Conservation (phyloP, 495 filamentous ascomycete species). For the Letharia columbiana region DNA sequence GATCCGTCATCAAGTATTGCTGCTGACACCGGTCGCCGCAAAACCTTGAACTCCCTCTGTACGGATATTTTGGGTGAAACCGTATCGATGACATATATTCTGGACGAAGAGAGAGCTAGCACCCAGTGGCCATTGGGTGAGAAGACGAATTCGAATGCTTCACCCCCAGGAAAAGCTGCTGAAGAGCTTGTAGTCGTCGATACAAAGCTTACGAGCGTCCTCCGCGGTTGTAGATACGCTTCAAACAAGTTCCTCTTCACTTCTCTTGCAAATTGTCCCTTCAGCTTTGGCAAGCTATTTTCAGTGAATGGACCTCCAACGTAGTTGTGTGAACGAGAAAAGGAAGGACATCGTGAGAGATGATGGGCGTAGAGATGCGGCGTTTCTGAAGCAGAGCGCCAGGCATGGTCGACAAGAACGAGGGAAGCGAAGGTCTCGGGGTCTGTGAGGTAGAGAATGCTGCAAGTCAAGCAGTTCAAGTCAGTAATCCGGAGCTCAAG, state of each 20-base stretch:
- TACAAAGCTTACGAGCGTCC: conserved; percentile 66
- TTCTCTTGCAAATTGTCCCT: conserved; percentile 58
- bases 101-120: conserved; percentile 76
- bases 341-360: conserved; percentile 62
- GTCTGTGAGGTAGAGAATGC: conserved; percentile 67
- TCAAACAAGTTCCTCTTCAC: conserved; percentile 75
- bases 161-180: conserved; percentile 68
- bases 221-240: conserved; percentile 60
- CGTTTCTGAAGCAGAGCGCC: conserved; percentile 65
- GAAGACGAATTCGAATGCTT: conserved; percentile 75
- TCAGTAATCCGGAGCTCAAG: conserved; percentile 14
- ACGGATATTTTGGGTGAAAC: conserved; percentile 48
- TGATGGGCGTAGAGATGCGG: conserved; percentile 68
- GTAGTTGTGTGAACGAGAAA: conserved; percentile 45
- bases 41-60: conserved; percentile 69
- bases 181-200: conserved; percentile 75
- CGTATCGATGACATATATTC: conserved; percentile 71
- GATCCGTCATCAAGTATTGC: conserved; percentile 73
- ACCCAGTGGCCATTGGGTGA: conserved; percentile 65
- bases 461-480: conserved; percentile 27
- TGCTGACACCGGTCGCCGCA: conserved; percentile 64
- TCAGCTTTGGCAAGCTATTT: conserved; percentile 51
- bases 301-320: conserved; percentile 38
- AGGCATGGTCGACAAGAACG: conserved; percentile 69
- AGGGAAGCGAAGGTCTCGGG: conserved; percentile 76